Percentiles rank a stretch among this genome's conserved stretches.
These are phyloP conservation scores for Paspalum notatum DNA, from an alignment of 176 grass and related monocot genomes.

Conservation along the genomic window DNA sequence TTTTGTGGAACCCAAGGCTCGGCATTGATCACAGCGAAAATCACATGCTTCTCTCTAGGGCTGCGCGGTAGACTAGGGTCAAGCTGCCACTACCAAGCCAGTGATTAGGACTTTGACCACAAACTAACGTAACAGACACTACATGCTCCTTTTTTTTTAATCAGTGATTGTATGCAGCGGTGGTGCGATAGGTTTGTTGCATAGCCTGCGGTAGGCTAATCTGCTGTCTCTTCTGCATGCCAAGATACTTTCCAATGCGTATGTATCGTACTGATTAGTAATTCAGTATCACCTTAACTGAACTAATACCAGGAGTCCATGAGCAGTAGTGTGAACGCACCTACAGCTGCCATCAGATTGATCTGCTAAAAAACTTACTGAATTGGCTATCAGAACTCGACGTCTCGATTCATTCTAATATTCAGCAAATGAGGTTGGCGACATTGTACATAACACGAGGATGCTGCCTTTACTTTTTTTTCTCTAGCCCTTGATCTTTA, in stretches of 20 bases:
- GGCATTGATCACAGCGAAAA: slow-evolving; percentile 41
- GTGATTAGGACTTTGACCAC: slow-evolving; percentile 51
- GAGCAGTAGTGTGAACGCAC: background rate
- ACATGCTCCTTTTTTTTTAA: background rate
- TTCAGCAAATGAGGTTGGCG: slow-evolving; percentile 17
- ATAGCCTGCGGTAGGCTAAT: background rate
- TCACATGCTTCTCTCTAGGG: slow-evolving; percentile 46
- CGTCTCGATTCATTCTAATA: background rate
- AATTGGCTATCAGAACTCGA: background rate
- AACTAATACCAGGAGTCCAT: background rate
- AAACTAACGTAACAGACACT: background rate
- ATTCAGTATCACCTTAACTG: background rate
- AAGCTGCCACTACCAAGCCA: slow-evolving; percentile 34
- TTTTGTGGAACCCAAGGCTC: slow-evolving; percentile 13
- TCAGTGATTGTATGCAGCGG: background rate
- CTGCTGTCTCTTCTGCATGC: background rate
- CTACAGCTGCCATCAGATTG: background rate
- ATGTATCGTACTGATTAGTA: too few species aligned
- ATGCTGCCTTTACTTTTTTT: background rate
- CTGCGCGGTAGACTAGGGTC: slow-evolving; percentile 25
- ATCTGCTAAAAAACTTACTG: background rate
- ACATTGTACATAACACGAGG: slow-evolving; percentile 31
- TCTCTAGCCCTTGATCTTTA: background rate
- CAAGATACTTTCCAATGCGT: background rate
- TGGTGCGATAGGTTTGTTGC: background rate